These are phyloP conservation scores for Fusarium staphyleae DNA, from an alignment of 2,329 filamentous ascomycete genomes.

Conservation along the genomic window DNA sequence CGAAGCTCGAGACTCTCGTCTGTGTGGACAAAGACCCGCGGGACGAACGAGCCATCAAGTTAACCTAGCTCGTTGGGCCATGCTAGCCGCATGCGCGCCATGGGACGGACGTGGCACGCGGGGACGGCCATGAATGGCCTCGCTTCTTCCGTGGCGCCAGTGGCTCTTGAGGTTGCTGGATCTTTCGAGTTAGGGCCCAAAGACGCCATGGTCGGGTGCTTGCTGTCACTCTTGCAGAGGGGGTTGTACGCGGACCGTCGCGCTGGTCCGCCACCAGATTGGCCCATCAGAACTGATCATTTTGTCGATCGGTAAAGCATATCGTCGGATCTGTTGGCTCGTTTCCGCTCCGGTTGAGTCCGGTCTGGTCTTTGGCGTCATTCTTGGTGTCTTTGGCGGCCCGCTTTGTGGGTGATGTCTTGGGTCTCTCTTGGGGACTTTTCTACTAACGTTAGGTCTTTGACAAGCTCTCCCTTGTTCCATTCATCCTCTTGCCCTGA, in stretches of 20 bases:
- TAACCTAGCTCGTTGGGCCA: conserved; percentile 1
- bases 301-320: conserved; percentile 5
- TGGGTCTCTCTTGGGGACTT: neutral
- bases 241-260: neutral
- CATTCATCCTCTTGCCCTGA: neutral
- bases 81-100: conserved; percentile 7
- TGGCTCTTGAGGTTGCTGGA: neutral
- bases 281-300: neutral
- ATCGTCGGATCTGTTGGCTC: neutral
- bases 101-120: conserved; percentile 16
- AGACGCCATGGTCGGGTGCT: neutral
- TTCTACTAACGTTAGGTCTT: too few relatives aligned
- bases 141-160: conserved; percentile 13
- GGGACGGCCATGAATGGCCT: conserved; percentile 9
- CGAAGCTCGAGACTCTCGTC: conserved; percentile 9
- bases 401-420: conserved; percentile 4
- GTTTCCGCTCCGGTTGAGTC: conserved; percentile 1
- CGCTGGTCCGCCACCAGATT: conserved; percentile 12
- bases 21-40: neutral
- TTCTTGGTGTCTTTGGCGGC: neutral
- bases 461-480: neutral
- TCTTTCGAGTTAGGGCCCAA: neutral
- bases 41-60: neutral
- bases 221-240: conserved; percentile 3
- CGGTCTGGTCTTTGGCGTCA: neutral